A percentile compares a stretch with the other conserved stretches of the same genome.
Conservation (phyloP, 1,139 yeast species). For the Yamadazyma trypodendri region DNA sequence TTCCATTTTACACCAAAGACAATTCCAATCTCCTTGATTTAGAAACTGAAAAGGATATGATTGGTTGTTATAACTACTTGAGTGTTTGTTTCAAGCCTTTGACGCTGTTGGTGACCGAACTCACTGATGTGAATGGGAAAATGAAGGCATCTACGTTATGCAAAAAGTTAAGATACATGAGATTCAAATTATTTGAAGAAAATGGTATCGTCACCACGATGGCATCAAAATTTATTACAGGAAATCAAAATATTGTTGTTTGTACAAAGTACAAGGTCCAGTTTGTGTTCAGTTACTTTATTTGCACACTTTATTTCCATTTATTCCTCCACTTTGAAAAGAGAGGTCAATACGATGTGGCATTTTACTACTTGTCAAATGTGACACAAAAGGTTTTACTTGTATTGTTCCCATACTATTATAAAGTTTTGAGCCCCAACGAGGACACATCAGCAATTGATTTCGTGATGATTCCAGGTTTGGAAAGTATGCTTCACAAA, state of each 20-base stretch:
- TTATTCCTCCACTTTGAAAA: conserved; percentile 34
- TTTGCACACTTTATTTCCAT: conserved; percentile 28
- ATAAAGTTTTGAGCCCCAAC: conserved; percentile 18
- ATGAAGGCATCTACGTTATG: conserved; percentile 11
- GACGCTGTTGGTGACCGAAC: conserved; percentile 12
- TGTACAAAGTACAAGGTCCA: conserved; percentile 20
- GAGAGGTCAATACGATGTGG: conserved; percentile 21
- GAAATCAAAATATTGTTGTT: conserved; percentile 2
- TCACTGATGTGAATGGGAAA: conserved; percentile 11
- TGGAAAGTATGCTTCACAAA: conserved; percentile 33
- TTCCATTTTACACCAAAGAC: conserved; percentile 20
- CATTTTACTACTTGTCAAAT: conserved; percentile 34
- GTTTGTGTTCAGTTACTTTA: conserved; percentile 31
- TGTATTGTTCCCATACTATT: conserved; percentile 32
- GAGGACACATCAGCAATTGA: conserved; percentile 28
- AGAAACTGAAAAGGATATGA: conserved; percentile 23
- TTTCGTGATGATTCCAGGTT: conserved; percentile 34
- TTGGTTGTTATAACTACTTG: conserved; percentile 12
- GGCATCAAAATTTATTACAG: neutral
- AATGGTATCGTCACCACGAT: conserved; percentile 5
- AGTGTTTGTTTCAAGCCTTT: conserved; percentile 13
- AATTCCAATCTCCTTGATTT: conserved; percentile 26
- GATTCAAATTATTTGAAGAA: conserved; percentile 10
- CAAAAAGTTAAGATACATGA: conserved; percentile 12
- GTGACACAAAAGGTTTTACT: conserved; percentile 24